Conservation (phyloP, 257 asterid genomes). For the Rubia yunnanensis region DNA sequence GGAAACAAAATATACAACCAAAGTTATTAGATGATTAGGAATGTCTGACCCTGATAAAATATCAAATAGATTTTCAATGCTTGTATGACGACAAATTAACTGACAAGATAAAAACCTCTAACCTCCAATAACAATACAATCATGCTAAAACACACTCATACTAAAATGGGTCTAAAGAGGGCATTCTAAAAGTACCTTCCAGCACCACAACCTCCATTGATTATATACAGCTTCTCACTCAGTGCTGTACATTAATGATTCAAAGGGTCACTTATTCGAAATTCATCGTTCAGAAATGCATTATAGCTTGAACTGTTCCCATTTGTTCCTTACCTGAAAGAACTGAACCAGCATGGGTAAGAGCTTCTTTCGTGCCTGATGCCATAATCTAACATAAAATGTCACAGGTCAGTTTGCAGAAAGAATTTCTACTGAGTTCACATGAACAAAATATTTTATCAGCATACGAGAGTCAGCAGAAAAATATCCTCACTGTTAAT, state of each 20-base stretch:
- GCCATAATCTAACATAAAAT: conserved; percentile 77
- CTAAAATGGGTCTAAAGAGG: conserved; percentile 6
- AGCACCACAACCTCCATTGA: conserved; percentile 93
- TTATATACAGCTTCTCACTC: conserved; percentile 90
- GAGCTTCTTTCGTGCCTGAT: conserved; percentile 85
- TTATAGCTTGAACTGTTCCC: conserved; percentile 4
- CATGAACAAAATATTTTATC: neutral
- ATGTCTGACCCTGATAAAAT: neutral
- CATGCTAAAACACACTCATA: neutral
- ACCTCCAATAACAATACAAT: neutral
- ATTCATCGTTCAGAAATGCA: neutral
- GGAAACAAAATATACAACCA: neutral
- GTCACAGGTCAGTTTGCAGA: conserved; percentile 17
- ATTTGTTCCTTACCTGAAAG: conserved; percentile 57
- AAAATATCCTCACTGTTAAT: conserved; percentile 60
- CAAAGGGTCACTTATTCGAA: conserved; percentile 9
- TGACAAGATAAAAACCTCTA: neutral
- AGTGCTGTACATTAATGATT: conserved; percentile 47
- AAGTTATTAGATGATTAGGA: neutral
- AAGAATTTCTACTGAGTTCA: neutral
- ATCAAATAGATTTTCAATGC: neutral
- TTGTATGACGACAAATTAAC: neutral
- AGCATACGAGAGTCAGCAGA: conserved; percentile 10
- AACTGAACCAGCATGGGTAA: conserved; percentile 75
- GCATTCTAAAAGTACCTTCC: conserved; percentile 54